Percentiles rank a stretch among this genome's conserved stretches.
phyloP scores from a whole-genome alignment of 257 asterid species.

The Capsicum baccatum region DNA sequence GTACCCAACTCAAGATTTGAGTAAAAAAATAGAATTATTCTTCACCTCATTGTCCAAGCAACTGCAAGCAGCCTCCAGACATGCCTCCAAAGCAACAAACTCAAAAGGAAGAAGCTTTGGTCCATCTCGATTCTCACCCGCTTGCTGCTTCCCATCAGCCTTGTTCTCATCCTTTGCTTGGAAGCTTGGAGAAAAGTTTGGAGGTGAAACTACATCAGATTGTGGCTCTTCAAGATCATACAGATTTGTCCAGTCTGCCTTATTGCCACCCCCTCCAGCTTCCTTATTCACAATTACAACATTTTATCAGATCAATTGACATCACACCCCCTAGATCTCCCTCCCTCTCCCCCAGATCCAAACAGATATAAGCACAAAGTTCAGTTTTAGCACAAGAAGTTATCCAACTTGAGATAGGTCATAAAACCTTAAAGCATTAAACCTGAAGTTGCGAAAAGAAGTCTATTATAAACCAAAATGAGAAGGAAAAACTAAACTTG shows the following conservation, averaged over 20 bases:
- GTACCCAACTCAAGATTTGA: conserved; percentile 5
- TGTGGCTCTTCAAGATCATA: conserved; percentile 75
- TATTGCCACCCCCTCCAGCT: conserved; percentile 70
- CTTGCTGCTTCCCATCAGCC: conserved; percentile 60
- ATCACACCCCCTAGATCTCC: not conserved
- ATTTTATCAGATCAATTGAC: conserved; percentile 2
- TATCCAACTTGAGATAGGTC: conserved; percentile 14
- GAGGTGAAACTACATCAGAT: conserved; percentile 57
- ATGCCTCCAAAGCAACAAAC: conserved; percentile 95
- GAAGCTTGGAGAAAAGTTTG: conserved; percentile 53
- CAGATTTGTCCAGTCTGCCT: conserved; percentile 79
- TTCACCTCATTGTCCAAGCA: conserved; percentile 83
- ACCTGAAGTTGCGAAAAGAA: conserved; percentile 7
- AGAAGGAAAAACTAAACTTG: not conserved
- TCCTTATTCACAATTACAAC: conserved; percentile 50
- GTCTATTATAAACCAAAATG: not conserved
- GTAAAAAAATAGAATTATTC: conserved; percentile 28
- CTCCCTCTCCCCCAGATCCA: not conserved
- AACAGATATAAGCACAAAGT: not conserved
- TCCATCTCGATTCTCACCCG: conserved; percentile 72
- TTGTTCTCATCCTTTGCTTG: conserved; percentile 58
- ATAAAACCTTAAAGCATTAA: not conserved
- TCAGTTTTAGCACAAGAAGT: not conserved
- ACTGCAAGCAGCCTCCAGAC: conserved; percentile 98
- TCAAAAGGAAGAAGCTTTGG: conserved; percentile 93